These are phyloP conservation scores for Boechera divaricarpa DNA, from an alignment of 345 rosid species.

Conservation along the genomic window DNA sequence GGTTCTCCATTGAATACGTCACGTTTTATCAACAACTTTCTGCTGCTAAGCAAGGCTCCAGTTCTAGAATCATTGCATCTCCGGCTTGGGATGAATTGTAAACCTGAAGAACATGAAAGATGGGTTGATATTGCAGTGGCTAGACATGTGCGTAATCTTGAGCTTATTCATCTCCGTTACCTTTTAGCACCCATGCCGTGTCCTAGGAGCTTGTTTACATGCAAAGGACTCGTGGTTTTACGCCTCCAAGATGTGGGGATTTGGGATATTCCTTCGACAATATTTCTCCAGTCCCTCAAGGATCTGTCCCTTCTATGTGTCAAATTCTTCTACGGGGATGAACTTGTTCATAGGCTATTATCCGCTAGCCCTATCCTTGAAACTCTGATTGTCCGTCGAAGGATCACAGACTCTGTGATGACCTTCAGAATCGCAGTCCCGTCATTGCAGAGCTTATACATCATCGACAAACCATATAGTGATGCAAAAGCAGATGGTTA, in stretches of 20 bases:
- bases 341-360: conserved; percentile 1
- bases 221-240: conserved; percentile 14
- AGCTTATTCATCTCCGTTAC: neutral
- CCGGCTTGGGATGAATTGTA: fast-evolving
- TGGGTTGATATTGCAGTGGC: conserved; percentile 17
- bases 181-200: no score
- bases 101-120: conserved; percentile 1
- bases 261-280: conserved; percentile 9
- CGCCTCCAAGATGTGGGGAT: neutral
- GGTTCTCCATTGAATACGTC: neutral
- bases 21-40: neutral
- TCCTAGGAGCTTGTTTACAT: neutral
- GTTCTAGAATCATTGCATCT: conserved; percentile 6
- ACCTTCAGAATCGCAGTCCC: neutral
- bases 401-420: neutral
- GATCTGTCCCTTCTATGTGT: neutral
- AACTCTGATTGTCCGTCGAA: neutral
- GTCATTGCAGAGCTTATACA: neutral
- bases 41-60: conserved; percentile 19
- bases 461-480: neutral
- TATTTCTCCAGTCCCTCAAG: conserved; percentile 27
- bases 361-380: conserved; percentile 15
- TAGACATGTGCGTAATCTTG: conserved; percentile 3
- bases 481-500: fast-evolving
- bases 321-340: neutral